A percentile compares a stretch with the other conserved stretches of the same genome.
phyloP scores from a whole-genome alignment of 1,284 basidiomycete species.

The Stygiomarasmius scandens region DNA sequence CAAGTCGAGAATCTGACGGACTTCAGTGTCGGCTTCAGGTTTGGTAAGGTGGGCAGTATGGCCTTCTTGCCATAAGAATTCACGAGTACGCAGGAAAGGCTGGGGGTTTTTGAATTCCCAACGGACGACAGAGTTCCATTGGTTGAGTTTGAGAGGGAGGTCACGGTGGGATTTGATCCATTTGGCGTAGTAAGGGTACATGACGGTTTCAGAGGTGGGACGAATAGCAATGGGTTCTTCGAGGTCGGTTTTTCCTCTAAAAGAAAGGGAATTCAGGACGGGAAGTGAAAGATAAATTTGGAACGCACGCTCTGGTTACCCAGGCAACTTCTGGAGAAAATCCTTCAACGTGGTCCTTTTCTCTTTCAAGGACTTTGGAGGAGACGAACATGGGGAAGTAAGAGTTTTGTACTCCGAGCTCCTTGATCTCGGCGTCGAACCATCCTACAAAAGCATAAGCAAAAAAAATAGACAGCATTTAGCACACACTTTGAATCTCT shows the following conservation, averaged over 20 bases:
- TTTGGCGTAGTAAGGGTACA: conserved; percentile 81
- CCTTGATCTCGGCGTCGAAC: conserved; percentile 93
- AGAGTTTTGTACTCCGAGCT: conserved; percentile 94
- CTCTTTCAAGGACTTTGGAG: conserved; percentile 88
- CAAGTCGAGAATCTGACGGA: conserved; percentile 92
- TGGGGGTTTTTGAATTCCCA: conserved; percentile 99
- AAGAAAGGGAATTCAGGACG: neutral
- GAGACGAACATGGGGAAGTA: conserved; percentile 99
- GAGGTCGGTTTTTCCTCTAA: conserved; percentile 87
- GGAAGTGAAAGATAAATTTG: neutral
- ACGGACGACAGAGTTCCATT: conserved; percentile 99
- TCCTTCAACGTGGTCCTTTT: conserved; percentile 99
- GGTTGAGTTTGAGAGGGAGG: conserved; percentile 95
- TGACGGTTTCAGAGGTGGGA: conserved; percentile 18
- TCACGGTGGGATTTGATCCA: conserved; percentile 99
- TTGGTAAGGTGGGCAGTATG: conserved; percentile 95
- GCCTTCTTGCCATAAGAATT: conserved; percentile 99
- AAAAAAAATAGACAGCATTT: neutral
- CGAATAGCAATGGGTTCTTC: conserved; percentile 95
- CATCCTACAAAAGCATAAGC: conserved; percentile 59
- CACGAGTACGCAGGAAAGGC: conserved; percentile 98
- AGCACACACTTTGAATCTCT: conserved; percentile 77
- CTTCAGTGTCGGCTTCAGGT: conserved; percentile 89
- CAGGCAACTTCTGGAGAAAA: conserved; percentile 99
- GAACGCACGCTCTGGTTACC: conserved; percentile 92